Evolutionary conservation across 169 alveolate genomes (phyloP).

Genomic region (Babesia sp.): DNA sequence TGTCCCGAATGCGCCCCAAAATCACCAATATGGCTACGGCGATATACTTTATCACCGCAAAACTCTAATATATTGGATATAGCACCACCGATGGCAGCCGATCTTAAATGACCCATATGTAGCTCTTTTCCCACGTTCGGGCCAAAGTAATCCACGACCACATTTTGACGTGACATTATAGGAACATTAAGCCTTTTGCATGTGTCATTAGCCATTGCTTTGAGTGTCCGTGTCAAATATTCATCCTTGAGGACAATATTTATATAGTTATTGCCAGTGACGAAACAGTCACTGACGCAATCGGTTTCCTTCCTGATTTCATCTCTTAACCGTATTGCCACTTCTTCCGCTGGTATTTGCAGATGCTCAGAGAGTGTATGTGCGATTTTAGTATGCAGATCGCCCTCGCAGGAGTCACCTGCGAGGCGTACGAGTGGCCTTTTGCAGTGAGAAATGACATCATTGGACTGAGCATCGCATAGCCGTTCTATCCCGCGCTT

Average conservation of each 20-base stretch:
- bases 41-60: constrained; percentile 55
- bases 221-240: constrained; percentile 1
- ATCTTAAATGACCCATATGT: constrained; percentile 78
- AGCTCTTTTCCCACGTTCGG: constrained; percentile 75
- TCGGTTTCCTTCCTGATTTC: constrained; percentile 57
- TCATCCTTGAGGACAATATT: constrained; percentile 34
- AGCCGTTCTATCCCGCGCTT: constrained; percentile 44
- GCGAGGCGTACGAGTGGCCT: constrained; percentile 50
- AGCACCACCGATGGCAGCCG: constrained; percentile 71
- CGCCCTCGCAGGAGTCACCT: constrained; percentile 24
- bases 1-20: constrained; percentile 66
- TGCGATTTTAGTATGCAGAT: constrained; percentile 48
- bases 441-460: constrained; percentile 8
- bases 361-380: constrained; percentile 16
- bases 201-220: constrained; percentile 16
- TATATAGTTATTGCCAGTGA: constrained; percentile 23
- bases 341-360: constrained; percentile 18
- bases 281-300: constrained; percentile 20
- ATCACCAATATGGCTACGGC: constrained; percentile 77
- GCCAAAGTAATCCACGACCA: constrained; percentile 74
- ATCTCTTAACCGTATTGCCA: constrained; percentile 27
- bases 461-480: constrained; percentile 37
- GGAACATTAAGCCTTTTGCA: constrained; percentile 21
- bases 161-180: constrained; percentile 21
- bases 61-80: constrained; percentile 66